These are phyloP conservation scores for Rhynchospora pubera DNA, from an alignment of 176 grass and related monocot species.

Conservation along the genomic window DNA sequence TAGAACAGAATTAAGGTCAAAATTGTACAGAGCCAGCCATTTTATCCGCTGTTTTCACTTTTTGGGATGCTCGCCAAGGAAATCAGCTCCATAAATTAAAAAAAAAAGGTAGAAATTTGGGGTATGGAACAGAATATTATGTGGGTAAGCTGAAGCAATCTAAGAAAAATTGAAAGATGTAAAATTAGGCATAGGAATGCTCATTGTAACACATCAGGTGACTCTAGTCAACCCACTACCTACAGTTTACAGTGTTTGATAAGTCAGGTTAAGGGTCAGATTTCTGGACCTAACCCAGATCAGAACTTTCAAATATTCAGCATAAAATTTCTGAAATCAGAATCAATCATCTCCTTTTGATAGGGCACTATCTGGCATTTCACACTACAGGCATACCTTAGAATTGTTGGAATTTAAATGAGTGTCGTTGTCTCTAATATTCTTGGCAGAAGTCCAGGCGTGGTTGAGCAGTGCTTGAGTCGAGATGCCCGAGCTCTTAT, in stretches of 20 bases:
- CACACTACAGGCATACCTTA: constrained; percentile 28
- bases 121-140: not conserved
- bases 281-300: not conserved
- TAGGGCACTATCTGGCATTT: not conserved
- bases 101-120: not conserved
- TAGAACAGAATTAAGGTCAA: not conserved
- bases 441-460: constrained; percentile 43
- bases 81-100: not conserved
- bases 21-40: not conserved
- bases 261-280: not conserved
- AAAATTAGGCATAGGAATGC: not conserved
- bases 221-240: not conserved
- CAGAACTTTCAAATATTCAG: not conserved
- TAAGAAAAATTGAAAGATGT: not conserved
- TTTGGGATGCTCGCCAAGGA: not conserved
- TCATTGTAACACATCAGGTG: not conserved
- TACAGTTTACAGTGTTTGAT: not conserved
- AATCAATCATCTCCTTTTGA: not conserved
- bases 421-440: constrained; percentile 32
- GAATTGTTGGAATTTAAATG: constrained; percentile 37
- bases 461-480: constrained; percentile 71
- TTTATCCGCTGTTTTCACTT: not conserved
- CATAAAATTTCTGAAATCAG: not conserved
- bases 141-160: not conserved
- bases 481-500: constrained; percentile 54